These are phyloP conservation scores for Fusarium burgessii DNA, from an alignment of 2,329 filamentous ascomycete species.

Conservation along the genomic window DNA sequence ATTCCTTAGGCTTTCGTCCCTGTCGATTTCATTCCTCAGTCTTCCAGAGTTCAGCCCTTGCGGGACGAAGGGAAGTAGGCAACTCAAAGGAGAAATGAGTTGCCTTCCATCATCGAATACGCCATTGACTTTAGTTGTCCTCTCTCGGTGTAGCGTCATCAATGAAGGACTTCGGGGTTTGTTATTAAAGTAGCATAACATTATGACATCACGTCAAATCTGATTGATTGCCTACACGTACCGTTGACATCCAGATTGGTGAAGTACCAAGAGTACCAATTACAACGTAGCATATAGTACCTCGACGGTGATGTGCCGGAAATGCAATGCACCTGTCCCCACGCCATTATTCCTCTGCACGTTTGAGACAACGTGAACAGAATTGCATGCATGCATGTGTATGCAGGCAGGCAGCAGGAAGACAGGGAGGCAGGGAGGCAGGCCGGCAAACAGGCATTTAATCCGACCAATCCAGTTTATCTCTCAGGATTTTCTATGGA, in stretches of 20 bases:
- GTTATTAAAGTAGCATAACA: not conserved
- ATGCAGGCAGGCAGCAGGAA: not conserved
- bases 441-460: not conserved
- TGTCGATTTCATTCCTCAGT: conserved; percentile 36
- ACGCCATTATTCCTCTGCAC: conserved; percentile 14
- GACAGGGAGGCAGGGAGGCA: not conserved
- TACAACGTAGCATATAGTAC: conserved; percentile 3
- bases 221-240: conserved; percentile 11
- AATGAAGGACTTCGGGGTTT: conserved; percentile 7
- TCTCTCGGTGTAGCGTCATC: conserved; percentile 1
- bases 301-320: conserved; percentile 21
- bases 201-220: conserved; percentile 23
- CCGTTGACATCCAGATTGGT: conserved; percentile 8
- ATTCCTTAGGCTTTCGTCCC: conserved; percentile 16
- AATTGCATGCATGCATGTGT: conserved; percentile 3
- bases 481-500: not conserved
- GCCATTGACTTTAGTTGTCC: conserved; percentile 3
- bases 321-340: conserved; percentile 35
- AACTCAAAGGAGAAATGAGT: not conserved
- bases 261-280: not conserved
- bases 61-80: conserved; percentile 1
- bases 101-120: not conserved
- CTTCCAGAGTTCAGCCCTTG: conserved; percentile 1
- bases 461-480: not conserved
- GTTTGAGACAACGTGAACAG: not conserved